Evolutionary conservation across 2,329 filamentous ascomycete species (phyloP), one percentile per base, ranked within the genome.

Genomic region (Ascochyta lentis): DNA sequence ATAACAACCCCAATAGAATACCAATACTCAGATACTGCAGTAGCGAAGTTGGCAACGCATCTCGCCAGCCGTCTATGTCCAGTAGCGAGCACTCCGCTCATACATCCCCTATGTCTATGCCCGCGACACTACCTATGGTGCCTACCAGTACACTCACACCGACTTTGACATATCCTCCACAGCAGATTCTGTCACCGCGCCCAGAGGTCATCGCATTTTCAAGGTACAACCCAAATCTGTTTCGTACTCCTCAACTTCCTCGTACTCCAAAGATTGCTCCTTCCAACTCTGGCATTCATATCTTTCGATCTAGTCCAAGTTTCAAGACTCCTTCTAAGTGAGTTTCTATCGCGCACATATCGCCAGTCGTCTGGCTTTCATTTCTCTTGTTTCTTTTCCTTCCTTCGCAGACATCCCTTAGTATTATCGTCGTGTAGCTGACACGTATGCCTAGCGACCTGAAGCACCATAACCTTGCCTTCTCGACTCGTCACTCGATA

Each of bases 201-300:
- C 64, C 61, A 40, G 70, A 69, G 54, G 47, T 64, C 49, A 63
- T 60, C 42, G 37, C 63, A 55, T 59, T 65, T 48, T 59, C 68
- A 76, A 76, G 73, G 73, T 76, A 76, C 71, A 74, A 65, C 46
- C 54, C 63, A 58, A 63, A 62, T 60, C 60, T 63, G 61, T 76
- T 75, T 73, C 71, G 70, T 75, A 73, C 71, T 70, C 73, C 72
- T 71, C 64, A 68, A 58, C 54, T 71, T 54, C 69, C 69, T 61
- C 67, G 67, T 53, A 71, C 73, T 65, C 68, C 71, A 8, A 56
- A 42, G 27, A 41, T 23, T 40, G 22, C n/a, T 33, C 26, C 43
- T 43, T 63, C 63, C 66, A 61, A 59, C 60, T 57, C 60, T 62
- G 67, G 65, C 58, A 65, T 58, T 69, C 55, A 59, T 67, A 48